A percentile compares a stretch with the other conserved stretches of the same genome.
phyloP scores from a whole-genome alignment of 306 rosid genomes.

The Rubus parviflorus region DNA sequence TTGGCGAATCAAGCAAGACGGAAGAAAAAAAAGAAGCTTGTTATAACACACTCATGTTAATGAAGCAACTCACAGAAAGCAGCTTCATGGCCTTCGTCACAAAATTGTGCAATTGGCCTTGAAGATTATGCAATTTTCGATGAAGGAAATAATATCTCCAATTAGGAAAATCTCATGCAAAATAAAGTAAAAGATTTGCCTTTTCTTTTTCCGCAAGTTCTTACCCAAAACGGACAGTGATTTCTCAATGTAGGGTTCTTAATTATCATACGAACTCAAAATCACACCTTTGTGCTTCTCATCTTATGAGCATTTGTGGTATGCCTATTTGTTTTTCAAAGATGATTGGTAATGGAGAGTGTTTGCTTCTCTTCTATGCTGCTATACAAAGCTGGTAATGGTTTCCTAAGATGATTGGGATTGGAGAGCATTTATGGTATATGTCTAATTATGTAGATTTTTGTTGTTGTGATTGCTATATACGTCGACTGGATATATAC shows the following conservation, averaged over 20 bases:
- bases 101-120: background rate
- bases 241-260: background rate
- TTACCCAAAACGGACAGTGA: background rate
- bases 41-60: background rate
- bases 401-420: background rate
- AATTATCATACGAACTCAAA: background rate
- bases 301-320: background rate
- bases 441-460: background rate
- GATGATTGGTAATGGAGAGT: background rate
- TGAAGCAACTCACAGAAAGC: background rate
- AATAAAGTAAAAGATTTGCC: background rate
- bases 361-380: background rate
- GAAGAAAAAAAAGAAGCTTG: no score
- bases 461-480: background rate
- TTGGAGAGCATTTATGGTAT: background rate
- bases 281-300: background rate
- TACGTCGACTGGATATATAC: background rate
- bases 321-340: no score
- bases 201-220: background rate
- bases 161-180: background rate
- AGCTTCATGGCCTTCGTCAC: background rate
- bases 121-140: background rate
- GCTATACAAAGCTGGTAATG: background rate
- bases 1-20: no score
- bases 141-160: background rate